These are phyloP conservation scores for Yamadazyma sp. DNA, from an alignment of 805 yeast species.

Conservation along the genomic window DNA sequence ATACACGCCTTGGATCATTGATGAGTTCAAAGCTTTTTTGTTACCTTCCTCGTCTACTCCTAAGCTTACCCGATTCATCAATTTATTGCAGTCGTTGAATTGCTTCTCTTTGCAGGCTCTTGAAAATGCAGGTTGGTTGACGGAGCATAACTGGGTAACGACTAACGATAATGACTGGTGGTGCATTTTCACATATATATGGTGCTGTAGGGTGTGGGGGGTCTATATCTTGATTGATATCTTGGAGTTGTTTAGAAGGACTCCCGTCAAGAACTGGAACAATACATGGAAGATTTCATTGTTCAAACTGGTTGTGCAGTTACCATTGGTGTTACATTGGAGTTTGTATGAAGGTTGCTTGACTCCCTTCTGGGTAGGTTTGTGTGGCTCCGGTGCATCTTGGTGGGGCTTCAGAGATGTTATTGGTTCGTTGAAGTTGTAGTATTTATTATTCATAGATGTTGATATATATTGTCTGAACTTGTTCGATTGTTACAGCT, in stretches of 20 bases:
- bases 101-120: constrained; percentile 40
- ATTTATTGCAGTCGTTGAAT: constrained; percentile 39
- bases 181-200: constrained; percentile 44
- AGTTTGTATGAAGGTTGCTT: constrained; percentile 45
- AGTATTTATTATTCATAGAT: constrained; percentile 6
- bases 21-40: constrained; percentile 32
- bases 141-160: constrained; percentile 47
- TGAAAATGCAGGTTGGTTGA: constrained; percentile 47
- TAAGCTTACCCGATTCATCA: constrained; percentile 26
- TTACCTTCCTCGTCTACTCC: constrained; percentile 23
- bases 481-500: too few relatives aligned
- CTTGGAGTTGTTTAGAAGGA: constrained; percentile 40
- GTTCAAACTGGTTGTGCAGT: constrained; percentile 38
- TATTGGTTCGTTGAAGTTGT: constrained; percentile 37
- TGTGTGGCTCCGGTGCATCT: constrained; percentile 46
- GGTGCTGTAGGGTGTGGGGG: constrained; percentile 49
- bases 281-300: constrained; percentile 34
- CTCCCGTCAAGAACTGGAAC: constrained; percentile 39
- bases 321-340: constrained; percentile 47
- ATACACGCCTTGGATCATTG: constrained; percentile 46
- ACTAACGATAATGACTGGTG: constrained; percentile 40
- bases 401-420: constrained; percentile 40
- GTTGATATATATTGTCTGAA: constrained; percentile 1
- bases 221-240: constrained; percentile 39
- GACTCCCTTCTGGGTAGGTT: constrained; percentile 47